Percentiles rank a stretch among this genome's conserved stretches.
Conservation (phyloP, 139 green algal species). For the Chlorella sp. region DNA sequence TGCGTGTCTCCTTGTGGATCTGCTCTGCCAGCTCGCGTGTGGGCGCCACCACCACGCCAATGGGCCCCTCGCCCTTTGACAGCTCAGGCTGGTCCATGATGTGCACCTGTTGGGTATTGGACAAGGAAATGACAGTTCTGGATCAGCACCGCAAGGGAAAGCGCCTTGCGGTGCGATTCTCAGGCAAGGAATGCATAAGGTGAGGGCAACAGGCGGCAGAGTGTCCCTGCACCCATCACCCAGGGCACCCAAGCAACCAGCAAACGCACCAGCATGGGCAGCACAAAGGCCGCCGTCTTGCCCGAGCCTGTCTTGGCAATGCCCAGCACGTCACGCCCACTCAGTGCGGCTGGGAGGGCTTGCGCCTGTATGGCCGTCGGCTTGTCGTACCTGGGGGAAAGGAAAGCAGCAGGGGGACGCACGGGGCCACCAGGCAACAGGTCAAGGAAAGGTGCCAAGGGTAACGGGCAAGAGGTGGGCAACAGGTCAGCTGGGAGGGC, state of each 20-base stretch:
- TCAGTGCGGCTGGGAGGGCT: constrained; percentile 68
- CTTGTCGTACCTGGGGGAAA: constrained; percentile 2
- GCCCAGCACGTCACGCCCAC: constrained; percentile 71
- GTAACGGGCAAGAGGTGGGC: not conserved
- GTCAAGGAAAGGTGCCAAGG: no score
- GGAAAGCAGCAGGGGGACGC: no score
- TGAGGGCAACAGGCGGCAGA: no score
- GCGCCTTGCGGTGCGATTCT: no score
- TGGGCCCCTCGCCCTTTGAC: constrained; percentile 72
- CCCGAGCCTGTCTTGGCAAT: constrained; percentile 84
- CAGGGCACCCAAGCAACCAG: no score
- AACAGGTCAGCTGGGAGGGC: no score
- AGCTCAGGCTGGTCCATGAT: constrained; percentile 67
- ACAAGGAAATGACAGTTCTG: constrained; percentile 28
- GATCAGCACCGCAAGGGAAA: no score
- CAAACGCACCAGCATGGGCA: constrained; percentile 75
- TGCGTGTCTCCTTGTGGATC: constrained; percentile 77
- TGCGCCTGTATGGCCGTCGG: constrained; percentile 62
- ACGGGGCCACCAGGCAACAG: no score
- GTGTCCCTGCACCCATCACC: no score
- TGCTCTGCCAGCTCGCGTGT: constrained; percentile 91
- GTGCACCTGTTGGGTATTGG: constrained; percentile 49
- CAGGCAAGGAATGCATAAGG: no score
- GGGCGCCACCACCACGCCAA: constrained; percentile 79
- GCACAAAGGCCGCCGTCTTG: constrained; percentile 83